Evolutionary conservation across 2,329 filamentous ascomycete species (phyloP).

Genomic region (Zalaria sp.): DNA sequence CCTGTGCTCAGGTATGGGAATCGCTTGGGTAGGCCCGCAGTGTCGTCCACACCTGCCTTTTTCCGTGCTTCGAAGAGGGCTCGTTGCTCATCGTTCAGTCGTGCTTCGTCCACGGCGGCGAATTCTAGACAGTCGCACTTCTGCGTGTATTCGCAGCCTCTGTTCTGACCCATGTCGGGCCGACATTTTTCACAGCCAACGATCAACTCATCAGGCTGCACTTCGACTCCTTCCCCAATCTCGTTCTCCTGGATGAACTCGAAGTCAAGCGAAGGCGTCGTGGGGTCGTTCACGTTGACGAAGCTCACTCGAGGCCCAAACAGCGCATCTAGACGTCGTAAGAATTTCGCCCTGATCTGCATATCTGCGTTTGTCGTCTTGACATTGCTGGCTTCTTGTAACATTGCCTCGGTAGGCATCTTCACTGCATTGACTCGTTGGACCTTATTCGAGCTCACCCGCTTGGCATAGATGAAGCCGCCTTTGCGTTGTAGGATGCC

Average conservation of each 20-base stretch:
- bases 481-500: conserved; percentile 21
- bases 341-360: conserved; percentile 25
- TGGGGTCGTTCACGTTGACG: conserved; percentile 46
- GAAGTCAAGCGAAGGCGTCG: conserved; percentile 47
- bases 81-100: conserved; percentile 15
- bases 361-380: conserved; percentile 18
- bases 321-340: conserved; percentile 14
- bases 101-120: conserved; percentile 33
- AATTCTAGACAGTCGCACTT: conserved; percentile 57
- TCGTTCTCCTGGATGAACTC: conserved; percentile 52
- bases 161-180: conserved; percentile 35
- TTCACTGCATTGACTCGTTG: conserved; percentile 15
- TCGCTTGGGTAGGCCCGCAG: conserved; percentile 26
- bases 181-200: conserved; percentile 52
- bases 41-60: conserved; percentile 14
- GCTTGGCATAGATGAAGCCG: conserved; percentile 21
- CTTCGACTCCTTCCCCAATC: conserved; percentile 45
- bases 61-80: conserved; percentile 12
- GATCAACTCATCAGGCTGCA: conserved; percentile 44
- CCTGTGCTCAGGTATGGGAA: conserved; percentile 47
- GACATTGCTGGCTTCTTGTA: conserved; percentile 12
- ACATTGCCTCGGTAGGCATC: conserved; percentile 24
- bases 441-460: conserved; percentile 14
- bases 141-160: conserved; percentile 47
- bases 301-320: conserved; percentile 38